phyloP scores from a whole-genome alignment of 2,329 filamentous ascomycete species.

The Leptographium wingfieldii region DNA sequence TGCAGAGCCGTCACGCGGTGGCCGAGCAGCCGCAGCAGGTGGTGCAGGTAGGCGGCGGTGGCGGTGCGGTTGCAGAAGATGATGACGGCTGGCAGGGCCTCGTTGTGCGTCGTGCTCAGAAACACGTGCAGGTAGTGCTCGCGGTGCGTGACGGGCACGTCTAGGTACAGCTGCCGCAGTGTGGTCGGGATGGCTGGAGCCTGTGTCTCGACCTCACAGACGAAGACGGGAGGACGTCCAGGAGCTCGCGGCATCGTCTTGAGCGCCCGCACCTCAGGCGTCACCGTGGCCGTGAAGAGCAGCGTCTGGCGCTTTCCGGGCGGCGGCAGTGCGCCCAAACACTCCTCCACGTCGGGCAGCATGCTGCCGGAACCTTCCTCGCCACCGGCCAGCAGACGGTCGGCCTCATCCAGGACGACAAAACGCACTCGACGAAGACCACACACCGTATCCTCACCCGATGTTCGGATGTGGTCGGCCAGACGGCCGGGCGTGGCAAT shows the following conservation, averaged over 20 bases:
- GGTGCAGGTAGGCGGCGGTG: constrained; percentile 81
- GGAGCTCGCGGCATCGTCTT: constrained; percentile 62
- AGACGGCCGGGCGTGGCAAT: constrained; percentile 89
- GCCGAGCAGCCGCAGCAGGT: constrained; percentile 70
- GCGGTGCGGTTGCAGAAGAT: constrained; percentile 89
- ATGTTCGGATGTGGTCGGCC: constrained; percentile 85
- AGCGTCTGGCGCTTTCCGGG: constrained; percentile 75
- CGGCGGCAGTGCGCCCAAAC: constrained; percentile 68
- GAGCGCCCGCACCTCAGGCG: constrained; percentile 76
- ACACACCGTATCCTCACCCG: constrained; percentile 79
- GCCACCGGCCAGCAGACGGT: constrained; percentile 59
- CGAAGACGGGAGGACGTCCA: constrained; percentile 65
- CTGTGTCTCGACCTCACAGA: constrained; percentile 76
- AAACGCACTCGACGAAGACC: constrained; percentile 68
- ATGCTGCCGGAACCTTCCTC: constrained; percentile 58
- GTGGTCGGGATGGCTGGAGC: constrained; percentile 66
- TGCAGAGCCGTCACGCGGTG: constrained; percentile 89
- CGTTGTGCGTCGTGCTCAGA: constrained; percentile 64
- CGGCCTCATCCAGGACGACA: constrained; percentile 91
- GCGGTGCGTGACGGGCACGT: constrained; percentile 81
- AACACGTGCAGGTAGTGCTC: constrained; percentile 92
- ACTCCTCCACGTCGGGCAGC: constrained; percentile 88
- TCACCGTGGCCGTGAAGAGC: constrained; percentile 92
- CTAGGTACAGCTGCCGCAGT: constrained; percentile 72
- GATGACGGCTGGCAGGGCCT: constrained; percentile 71